Percentiles rank a stretch among this genome's conserved stretches.
phyloP scores from a whole-genome alignment of 306 rosid genomes.

The apple (Malus domestica) region ASM211411v1 NC_041801.1:5924501-5925000 shows the following conservation, averaged over 20 bases:
- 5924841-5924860: not conserved
- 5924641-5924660: no score
- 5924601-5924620: not conserved
- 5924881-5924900: not conserved
- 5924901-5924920: not conserved
- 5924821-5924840: not conserved
- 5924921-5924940: not conserved
- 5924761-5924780: not conserved
- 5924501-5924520: not conserved
- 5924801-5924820: not conserved
- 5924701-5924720: not conserved
- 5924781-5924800: conserved; percentile 2
- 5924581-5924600: not conserved
- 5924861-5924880: not conserved
- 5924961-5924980: not conserved
- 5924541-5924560: not conserved
- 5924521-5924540: not conserved
- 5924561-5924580: not conserved
- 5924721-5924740: not conserved
- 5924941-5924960: not conserved
- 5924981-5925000: not conserved
- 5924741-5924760: not conserved
- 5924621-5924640: not conserved
- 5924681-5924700: no score
- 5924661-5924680: no score